Evolutionary conservation across 2,329 filamentous ascomycete species (phyloP).

Genomic region (Stenocarpella maydis): DNA sequence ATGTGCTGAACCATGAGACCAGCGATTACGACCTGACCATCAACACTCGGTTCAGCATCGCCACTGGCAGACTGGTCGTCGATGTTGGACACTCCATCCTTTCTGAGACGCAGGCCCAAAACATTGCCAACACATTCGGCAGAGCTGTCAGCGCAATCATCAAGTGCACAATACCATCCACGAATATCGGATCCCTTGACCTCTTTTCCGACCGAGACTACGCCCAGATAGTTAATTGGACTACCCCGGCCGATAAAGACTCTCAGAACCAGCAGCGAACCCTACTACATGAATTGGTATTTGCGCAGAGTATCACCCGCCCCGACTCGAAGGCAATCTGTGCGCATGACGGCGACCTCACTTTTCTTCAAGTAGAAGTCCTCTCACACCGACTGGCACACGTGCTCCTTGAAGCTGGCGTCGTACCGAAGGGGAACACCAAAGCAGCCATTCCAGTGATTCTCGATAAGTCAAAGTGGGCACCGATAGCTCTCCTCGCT

Average conservation of each 20-base stretch:
- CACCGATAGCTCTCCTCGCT: conserved; percentile 75
- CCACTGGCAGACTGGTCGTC: conserved; percentile 50
- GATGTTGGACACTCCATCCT: conserved; percentile 56
- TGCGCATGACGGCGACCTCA: conserved; percentile 55
- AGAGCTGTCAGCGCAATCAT: conserved; percentile 58
- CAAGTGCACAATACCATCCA: conserved; percentile 38
- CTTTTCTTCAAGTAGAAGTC: conserved; percentile 50
- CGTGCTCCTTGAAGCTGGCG: conserved; percentile 59
- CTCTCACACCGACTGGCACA: conserved; percentile 50
- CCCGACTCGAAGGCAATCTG: conserved; percentile 52
- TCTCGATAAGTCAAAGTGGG: conserved; percentile 73
- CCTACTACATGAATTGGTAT: conserved; percentile 56
- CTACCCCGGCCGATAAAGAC: conserved; percentile 51
- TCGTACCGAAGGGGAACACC: conserved; percentile 45
- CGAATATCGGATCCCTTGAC: conserved; percentile 53
- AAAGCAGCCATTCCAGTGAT: conserved; percentile 70
- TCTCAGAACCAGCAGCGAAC: conserved; percentile 48
- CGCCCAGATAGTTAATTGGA: conserved; percentile 62
- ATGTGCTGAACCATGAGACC: conserved; percentile 50
- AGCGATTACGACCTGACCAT: conserved; percentile 58
- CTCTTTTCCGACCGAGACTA: conserved; percentile 65
- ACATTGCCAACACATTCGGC: conserved; percentile 62
- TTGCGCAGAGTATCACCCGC: conserved; percentile 48
- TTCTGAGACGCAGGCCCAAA: conserved; percentile 52
- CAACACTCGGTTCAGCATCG: conserved; percentile 50